Conservation (phyloP, 2,329 filamentous ascomycete genomes). For the Colletotrichum sp. region DNA sequence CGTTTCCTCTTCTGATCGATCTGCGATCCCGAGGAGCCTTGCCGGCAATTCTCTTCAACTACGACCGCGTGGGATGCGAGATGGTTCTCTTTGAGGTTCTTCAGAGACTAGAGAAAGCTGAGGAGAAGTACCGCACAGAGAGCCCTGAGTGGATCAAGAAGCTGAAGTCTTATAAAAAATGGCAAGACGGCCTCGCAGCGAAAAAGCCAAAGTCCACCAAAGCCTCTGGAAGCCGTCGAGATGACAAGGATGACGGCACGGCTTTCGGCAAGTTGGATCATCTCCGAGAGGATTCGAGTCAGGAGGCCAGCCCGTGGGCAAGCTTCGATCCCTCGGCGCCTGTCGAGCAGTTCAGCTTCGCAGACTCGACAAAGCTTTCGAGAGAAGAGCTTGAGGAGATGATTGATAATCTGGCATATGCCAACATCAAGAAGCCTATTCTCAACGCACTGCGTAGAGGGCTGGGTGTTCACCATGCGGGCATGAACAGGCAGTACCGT, state of each 20-base stretch:
- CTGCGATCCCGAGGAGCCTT: constrained; percentile 69
- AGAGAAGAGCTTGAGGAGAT: constrained; percentile 63
- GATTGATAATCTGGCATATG: constrained; percentile 54
- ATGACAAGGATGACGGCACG: constrained; percentile 30
- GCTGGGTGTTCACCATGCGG: constrained; percentile 78
- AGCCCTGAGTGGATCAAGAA: constrained; percentile 66
- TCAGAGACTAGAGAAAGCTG: constrained; percentile 56
- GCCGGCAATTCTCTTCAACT: constrained; percentile 80
- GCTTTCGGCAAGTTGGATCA: constrained; percentile 59
- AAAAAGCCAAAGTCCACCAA: constrained; percentile 31
- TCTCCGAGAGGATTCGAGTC: constrained; percentile 58
- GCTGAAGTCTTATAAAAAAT: constrained; percentile 40
- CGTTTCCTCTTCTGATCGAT: constrained; percentile 61
- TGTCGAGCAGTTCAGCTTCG: constrained; percentile 68
- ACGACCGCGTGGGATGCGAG: constrained; percentile 71
- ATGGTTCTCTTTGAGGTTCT: constrained; percentile 57
- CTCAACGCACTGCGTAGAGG: constrained; percentile 69
- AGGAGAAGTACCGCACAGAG: constrained; percentile 43
- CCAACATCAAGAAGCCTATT: constrained; percentile 55
- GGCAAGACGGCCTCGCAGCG: constrained; percentile 38
- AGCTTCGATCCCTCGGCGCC: constrained; percentile 71
- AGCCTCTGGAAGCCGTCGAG: neutral
- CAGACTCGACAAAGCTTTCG: constrained; percentile 63
- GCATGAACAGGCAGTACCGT: constrained; percentile 79
- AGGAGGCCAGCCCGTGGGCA: constrained; percentile 63